Evolutionary conservation across 768 basidiomycete genomes (phyloP), one percentile per base, ranked within the genome.

Genomic region (Artomyces pyxidatus): DNA sequence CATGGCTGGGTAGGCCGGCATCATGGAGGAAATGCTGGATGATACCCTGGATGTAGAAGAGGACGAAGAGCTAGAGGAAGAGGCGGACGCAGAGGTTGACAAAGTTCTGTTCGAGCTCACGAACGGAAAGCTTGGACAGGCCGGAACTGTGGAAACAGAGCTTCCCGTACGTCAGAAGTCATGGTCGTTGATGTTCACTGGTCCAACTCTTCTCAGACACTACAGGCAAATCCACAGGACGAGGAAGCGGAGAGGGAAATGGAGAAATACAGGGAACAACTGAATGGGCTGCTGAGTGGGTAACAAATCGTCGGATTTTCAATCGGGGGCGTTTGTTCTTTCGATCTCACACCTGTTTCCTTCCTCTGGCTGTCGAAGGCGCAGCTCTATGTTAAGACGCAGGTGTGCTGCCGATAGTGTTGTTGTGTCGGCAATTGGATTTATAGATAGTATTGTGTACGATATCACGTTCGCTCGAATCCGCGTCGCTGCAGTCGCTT

Each of bases 11-110:
- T 56, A 97, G 94, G 92, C 93, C 28, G 96, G 96, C 2, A 89
- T 99, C 53, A 83, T 98, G 80, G 89, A 92, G 58, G 96, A 99
- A 65, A 98, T 98, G 96, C 69, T 99, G 46, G 92, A 93, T 52
- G 94, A 96, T 58, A 89, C 83, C 38, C 70, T 99, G 22, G 85
- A 92, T 41, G 73, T 92, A 65, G 91, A 94, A 4, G 92, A 95
- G 42, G 94, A 96, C 38, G 93, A 95, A 54, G 95, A 94, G 58
- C 65, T 98, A 26, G 89, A 92, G 59, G 93, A 94, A 57, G 96
- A 99, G 67, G 96, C 96, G 4, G 93, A 97, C 59, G 90, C 81
- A 10, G 96, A 99, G 63, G 90, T 99, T 9, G 96, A 99, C 62
- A 96, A 94, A 63, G 88, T 99, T 12, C 64, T 99, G 32, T 97